Conservation (phyloP, 352 stramenopile species). For the Plasmopara halstedii region DNA sequence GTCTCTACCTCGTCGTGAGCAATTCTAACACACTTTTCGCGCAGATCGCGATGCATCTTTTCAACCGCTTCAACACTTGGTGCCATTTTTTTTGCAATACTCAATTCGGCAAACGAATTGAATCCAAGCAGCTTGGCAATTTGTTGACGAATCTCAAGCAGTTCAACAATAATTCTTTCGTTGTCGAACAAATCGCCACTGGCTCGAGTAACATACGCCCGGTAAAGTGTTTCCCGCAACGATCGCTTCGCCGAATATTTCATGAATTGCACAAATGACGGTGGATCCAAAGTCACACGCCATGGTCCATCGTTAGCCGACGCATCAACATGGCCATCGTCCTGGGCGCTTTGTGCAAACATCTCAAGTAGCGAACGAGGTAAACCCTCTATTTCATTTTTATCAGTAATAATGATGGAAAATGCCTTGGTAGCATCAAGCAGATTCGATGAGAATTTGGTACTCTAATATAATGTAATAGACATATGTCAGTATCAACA, state of each 20-base stretch:
- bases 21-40: constrained; percentile 88
- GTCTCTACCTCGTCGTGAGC: constrained; percentile 88
- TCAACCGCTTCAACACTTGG: constrained; percentile 85
- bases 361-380: constrained; percentile 88
- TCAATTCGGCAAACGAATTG: constrained; percentile 89
- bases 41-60: constrained; percentile 90
- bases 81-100: constrained; percentile 96
- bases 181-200: constrained; percentile 89
- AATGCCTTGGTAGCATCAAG: constrained; percentile 96
- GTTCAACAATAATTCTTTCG: constrained; percentile 89
- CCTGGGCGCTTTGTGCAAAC: constrained; percentile 83
- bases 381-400: constrained; percentile 83
- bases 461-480: constrained; percentile 46
- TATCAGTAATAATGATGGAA: constrained; percentile 82
- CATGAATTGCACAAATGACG: constrained; percentile 94
- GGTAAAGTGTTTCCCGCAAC: constrained; percentile 91
- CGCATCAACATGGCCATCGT: constrained; percentile 50
- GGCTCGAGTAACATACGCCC: constrained; percentile 88
- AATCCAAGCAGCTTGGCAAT: constrained; percentile 91
- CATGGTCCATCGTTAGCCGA: constrained; percentile 87
- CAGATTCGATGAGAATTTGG: constrained; percentile 96
- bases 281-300: constrained; percentile 92
- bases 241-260: constrained; percentile 88
- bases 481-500: not conserved
- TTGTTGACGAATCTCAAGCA: constrained; percentile 89